phyloP scores from a whole-genome alignment of 1,139 yeast species.

The Diutina mesorugosa region DNA sequence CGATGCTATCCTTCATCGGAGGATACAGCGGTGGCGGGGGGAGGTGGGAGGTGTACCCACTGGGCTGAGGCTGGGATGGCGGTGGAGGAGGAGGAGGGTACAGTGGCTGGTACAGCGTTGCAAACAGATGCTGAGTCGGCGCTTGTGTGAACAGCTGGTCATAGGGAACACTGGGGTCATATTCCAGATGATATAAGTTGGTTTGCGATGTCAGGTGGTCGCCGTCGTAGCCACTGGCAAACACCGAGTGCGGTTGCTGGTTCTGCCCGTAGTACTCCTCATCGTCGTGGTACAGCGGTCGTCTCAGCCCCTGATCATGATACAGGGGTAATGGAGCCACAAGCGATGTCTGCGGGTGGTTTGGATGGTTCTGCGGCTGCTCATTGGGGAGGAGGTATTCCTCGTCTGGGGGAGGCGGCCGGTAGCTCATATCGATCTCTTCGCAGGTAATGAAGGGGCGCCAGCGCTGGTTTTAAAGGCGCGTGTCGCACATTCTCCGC shows the following conservation, averaged over 20 bases:
- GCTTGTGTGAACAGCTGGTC: not conserved
- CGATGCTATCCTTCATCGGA: not conserved
- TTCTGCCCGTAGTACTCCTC: not conserved
- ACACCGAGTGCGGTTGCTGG: not conserved
- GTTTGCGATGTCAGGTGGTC: not conserved
- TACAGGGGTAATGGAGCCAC: not conserved
- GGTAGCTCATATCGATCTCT: not conserved
- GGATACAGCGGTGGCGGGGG: not conserved
- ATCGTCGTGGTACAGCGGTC: not conserved
- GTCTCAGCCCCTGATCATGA: not conserved
- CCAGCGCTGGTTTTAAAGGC: not conserved
- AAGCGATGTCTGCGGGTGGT: not conserved
- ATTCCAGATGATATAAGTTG: not conserved
- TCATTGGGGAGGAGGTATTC: not conserved
- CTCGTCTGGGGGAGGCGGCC: constrained; percentile 1
- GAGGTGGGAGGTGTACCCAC: not conserved
- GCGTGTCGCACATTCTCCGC: not conserved
- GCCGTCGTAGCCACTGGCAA: not conserved
- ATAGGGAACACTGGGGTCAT: not conserved
- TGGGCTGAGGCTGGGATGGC: not conserved
- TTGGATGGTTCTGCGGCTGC: not conserved
- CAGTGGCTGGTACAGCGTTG: constrained; percentile 1
- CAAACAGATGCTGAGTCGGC: not conserved
- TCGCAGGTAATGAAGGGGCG: not conserved
- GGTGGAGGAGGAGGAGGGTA: not conserved